Conservation (phyloP, 805 yeast species). For the Candida xyloterini region DNA sequence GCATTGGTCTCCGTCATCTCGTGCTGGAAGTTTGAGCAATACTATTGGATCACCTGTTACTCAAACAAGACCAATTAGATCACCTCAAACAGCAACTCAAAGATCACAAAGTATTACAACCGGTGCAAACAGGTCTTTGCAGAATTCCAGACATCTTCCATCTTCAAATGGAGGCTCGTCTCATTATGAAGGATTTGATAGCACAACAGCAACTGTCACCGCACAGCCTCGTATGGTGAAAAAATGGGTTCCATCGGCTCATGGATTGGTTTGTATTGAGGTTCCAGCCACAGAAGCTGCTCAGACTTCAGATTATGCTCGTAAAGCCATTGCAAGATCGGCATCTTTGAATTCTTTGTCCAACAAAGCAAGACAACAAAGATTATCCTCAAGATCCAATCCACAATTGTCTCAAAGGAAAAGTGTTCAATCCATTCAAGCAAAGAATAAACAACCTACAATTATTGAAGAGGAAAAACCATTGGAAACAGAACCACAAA, state of each 20-base stretch:
- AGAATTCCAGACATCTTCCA: conserved; percentile 17
- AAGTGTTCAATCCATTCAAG: conserved; percentile 23
- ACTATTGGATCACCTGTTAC: conserved; percentile 18
- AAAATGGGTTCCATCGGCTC: conserved; percentile 70
- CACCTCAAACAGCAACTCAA: conserved; percentile 7
- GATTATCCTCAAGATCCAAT: conserved; percentile 4
- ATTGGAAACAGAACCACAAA: background rate
- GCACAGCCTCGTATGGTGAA: conserved; percentile 48
- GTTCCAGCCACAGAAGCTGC: conserved; percentile 47
- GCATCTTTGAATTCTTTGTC: conserved; percentile 26
- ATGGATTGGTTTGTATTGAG: conserved; percentile 66
- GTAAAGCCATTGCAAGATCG: conserved; percentile 20
- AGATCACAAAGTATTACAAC: conserved; percentile 23
- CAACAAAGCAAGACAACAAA: conserved; percentile 8
- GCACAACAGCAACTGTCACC: conserved; percentile 6
- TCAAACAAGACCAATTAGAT: conserved; percentile 4
- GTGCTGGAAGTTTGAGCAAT: conserved; percentile 19
- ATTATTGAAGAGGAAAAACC: conserved; percentile 20
- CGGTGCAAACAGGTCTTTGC: conserved; percentile 6
- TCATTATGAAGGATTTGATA: conserved; percentile 14
- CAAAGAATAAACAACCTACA: conserved; percentile 23
- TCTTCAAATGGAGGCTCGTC: conserved; percentile 14
- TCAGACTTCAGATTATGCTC: conserved; percentile 9
- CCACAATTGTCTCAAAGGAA: conserved; percentile 16
- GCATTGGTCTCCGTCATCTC: conserved; percentile 12